Evolutionary conservation across 139 green algal genomes (phyloP), one percentile per base, ranked within the genome.

Genomic region (Deuterostichococcus epilithicus): DNA sequence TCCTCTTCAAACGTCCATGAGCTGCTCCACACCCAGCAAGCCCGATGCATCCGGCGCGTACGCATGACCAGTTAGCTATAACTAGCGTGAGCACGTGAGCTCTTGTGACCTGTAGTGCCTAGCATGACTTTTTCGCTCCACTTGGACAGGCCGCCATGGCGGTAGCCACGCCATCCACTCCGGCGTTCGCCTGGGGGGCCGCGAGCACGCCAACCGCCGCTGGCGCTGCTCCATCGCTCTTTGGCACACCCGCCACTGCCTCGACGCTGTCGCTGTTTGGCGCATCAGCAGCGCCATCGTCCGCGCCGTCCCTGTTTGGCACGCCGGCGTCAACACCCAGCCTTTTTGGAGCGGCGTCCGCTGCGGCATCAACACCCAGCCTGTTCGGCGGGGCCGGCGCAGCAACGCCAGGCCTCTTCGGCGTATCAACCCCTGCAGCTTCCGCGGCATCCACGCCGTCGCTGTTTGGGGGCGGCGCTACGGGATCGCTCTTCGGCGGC

Each of bases 371-470:
- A 38, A 63, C 63, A 36, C 32, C 76, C 30, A 34, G 32, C 37
- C 60, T 74, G 69, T 79, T 79, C 38, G 65, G 74, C 5, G 20
- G 30, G 52, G 28, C 73, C 22, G 73, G 52, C 32, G 1, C 74
- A 44, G 65, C 74, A 71, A 22, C 69, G 10, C 28, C 72, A 75
- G 65, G 32, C 34, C 22, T 78, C 58, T 86, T 86, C 78, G 83
- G 83, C 36, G 72, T 35, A 10, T 34, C 70, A 5, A 32, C 74
- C 10, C 67, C 60, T 33, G n/a, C n/a, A n/a, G n/a, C n/a, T n/a
- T 15, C 72, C 30, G 68, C 67, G 1, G 75, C 75, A 3, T 59
- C 71, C n/a, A 30, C 69, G 8, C 38, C 36, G 35, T 1, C 36
- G 69, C 63, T 45, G 25, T 33, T 37, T 37, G 58, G 36, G 69